Conservation (phyloP, 345 rosid species). For the Cardiospermum halicacabum region DNA sequence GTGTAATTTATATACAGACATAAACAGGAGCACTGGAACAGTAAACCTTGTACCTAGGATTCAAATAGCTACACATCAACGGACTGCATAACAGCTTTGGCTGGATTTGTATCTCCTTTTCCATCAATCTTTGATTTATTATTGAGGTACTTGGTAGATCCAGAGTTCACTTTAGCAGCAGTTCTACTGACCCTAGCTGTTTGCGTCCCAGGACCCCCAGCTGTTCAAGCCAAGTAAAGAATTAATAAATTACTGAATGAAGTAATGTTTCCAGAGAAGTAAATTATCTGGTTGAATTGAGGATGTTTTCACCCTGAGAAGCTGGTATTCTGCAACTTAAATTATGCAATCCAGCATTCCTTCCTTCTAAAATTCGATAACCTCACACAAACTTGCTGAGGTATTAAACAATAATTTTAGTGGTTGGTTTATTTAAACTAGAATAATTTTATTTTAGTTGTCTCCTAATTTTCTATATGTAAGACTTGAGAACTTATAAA, state of each 20-base stretch:
- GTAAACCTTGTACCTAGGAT: background rate
- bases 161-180: constrained; percentile 29
- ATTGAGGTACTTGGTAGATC: constrained; percentile 28
- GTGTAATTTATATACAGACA: constrained; percentile 5
- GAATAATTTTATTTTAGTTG: too few relatives aligned
- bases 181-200: constrained; percentile 30
- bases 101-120: constrained; percentile 26
- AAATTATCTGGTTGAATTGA: too few relatives aligned
- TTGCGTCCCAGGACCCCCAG: constrained; percentile 29
- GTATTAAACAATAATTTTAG: too few relatives aligned
- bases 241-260: background rate
- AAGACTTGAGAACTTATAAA: too few relatives aligned
- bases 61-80: constrained; percentile 19
- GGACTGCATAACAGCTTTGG: constrained; percentile 27
- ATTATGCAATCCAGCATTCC: background rate
- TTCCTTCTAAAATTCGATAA: background rate
- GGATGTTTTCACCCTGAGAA: too few relatives aligned
- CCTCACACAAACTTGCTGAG: background rate
- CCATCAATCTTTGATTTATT: constrained; percentile 31
- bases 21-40: background rate
- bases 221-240: constrained; percentile 22
- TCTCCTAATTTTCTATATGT: too few relatives aligned
- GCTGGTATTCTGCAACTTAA: background rate
- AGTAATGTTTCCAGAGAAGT: background rate
- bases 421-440: too few relatives aligned